These are phyloP conservation scores for Artemisia tridentata DNA, from an alignment of 129 eudicot genomes.

Conservation along the genomic window DNA sequence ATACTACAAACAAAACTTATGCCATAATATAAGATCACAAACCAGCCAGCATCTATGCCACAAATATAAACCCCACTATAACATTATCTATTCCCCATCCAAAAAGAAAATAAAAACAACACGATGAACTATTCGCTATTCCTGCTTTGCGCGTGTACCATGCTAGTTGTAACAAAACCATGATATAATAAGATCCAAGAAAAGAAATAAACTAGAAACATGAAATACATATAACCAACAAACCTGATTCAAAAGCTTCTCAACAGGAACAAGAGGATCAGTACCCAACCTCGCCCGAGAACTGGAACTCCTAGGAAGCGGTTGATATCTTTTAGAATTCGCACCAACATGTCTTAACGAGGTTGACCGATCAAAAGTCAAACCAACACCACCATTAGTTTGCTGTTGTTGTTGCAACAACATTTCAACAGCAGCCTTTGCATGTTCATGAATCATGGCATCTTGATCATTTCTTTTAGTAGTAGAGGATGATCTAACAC, in stretches of 20 bases:
- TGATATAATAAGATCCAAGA: neutral
- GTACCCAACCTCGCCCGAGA: slow-evolving; percentile 67
- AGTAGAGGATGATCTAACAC: slow-evolving; percentile 49
- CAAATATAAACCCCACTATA: slow-evolving; percentile 7
- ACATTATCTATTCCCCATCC: neutral
- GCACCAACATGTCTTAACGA: slow-evolving; percentile 47
- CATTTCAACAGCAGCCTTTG: slow-evolving; percentile 70
- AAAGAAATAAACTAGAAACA: neutral
- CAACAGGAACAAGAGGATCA: slow-evolving; percentile 94
- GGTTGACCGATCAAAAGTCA: slow-evolving; percentile 70
- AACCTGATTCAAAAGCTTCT: slow-evolving; percentile 81
- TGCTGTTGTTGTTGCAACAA: slow-evolving; percentile 66
- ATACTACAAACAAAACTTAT: neutral
- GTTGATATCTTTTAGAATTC: slow-evolving; percentile 41
- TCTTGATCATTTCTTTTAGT: slow-evolving; percentile 47
- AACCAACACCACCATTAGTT: slow-evolving; percentile 41
- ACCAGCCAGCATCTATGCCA: neutral
- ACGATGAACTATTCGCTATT: too few species aligned
- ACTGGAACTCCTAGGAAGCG: slow-evolving; percentile 77
- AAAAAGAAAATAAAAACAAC: too few species aligned
- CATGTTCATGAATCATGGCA: slow-evolving; percentile 59
- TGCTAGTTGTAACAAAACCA: neutral
- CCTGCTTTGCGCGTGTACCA: too few species aligned
- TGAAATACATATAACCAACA: neutral
- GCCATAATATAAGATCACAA: neutral